Evolutionary conservation across 768 basidiomycete species (phyloP).

Genomic region (Podaxis rugospora): DNA sequence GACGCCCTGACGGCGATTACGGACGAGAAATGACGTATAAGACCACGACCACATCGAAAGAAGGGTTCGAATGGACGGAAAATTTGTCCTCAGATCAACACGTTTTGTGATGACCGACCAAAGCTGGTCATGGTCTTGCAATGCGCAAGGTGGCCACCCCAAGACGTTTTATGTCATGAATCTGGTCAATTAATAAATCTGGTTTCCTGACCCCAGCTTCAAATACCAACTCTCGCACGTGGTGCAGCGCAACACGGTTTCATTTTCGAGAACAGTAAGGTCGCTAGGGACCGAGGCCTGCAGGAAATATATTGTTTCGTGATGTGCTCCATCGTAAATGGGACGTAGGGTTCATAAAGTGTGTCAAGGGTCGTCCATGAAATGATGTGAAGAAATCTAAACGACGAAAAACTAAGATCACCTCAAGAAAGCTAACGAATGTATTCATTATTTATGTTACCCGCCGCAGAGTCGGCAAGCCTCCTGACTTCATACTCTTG

Average conservation of each 20-base stretch:
- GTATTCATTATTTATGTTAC: not conserved
- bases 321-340: not conserved
- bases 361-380: not conserved
- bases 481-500: constrained; percentile 2
- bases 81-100: not conserved
- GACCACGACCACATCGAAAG: not conserved
- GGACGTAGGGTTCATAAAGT: not conserved
- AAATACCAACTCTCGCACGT: not conserved
- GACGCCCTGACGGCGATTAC: not conserved
- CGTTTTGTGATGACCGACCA: not conserved
- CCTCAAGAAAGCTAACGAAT: not conserved
- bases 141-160: not conserved
- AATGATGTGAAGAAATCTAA: not conserved
- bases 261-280: no score
- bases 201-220: not conserved
- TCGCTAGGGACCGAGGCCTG: not conserved
- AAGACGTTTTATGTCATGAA: constrained; percentile 1
- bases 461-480: constrained; percentile 4
- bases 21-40: constrained; percentile 5
- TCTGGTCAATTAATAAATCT: not conserved
- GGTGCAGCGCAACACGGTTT: not conserved
- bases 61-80: not conserved
- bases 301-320: not conserved
- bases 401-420: not conserved
- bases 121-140: not conserved